Evolutionary conservation across 371 early-diverging fungal species (phyloP), one percentile per base, ranked within the genome.

Genomic region (Syncephalis fuscata): DNA sequence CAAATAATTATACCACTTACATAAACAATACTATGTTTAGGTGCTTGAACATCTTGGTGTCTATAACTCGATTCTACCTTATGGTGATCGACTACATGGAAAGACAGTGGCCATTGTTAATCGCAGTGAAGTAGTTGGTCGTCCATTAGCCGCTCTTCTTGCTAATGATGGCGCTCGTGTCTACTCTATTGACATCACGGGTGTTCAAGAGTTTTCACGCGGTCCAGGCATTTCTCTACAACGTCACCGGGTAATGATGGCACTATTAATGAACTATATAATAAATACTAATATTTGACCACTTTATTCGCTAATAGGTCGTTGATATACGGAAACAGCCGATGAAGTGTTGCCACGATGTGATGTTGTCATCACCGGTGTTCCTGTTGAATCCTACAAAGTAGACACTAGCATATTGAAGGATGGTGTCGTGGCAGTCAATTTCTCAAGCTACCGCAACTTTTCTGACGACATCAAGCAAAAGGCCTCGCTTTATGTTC

Each of bases 91-190:
- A 47, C 70, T 96, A n/a, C 85, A 92, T 62, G 97, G 95, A 25
- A 76, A 82, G 42, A 83, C 83, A 17, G 85, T 96, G 51, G 86
- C 92, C 16, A 71, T 96, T 45, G 72, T 96, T 49, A 96, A 96
- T 69, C 84, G 97, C 36, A 82, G 82, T 63, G 95, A 93, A 60
- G 89, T 93, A 47, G 97, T 96, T 2, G 97, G 97, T 22, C 88
- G 93, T 44, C 97, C 97, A 23, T 67, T 96, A 44, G 95, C 97
- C n/a, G 92, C 94, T 11, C 70, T 96, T 62, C 69, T 96, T 42
- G 88, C 97, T 45, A 94, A 96, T 63, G 97, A 96, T 55, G 95
- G 95, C 45, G 97, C 95, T 54, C 88, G 82, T 58, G 95, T 94
- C 14, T 93, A 76, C 64, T 90, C 91, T 4, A 82, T 92, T 32